A percentile compares a stretch with the other conserved stretches of the same genome.
Conservation (phyloP, 257 asterid genomes). For the Galeopsis tetrahit region DNA sequence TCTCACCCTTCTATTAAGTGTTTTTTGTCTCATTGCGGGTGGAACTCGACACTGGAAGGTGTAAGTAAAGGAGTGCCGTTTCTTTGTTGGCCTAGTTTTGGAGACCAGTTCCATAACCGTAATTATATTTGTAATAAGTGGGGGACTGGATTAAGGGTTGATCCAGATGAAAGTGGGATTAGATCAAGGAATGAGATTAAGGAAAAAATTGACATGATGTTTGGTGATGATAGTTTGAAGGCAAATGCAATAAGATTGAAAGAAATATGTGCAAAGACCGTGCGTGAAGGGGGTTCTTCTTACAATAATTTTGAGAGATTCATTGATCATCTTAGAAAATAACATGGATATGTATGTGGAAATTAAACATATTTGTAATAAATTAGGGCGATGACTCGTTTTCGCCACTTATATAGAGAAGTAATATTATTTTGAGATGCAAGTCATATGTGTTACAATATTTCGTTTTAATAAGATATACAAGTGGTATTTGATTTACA, state of each 20-base stretch:
- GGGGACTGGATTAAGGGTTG: conserved; percentile 45
- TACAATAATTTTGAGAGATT: conserved; percentile 36
- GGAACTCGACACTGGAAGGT: conserved; percentile 52
- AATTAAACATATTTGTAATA: too few species aligned
- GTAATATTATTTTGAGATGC: too few species aligned
- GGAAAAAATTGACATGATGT: too few species aligned
- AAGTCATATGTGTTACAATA: too few species aligned
- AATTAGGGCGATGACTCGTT: too few species aligned
- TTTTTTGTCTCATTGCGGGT: conserved; percentile 52
- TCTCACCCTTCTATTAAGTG: conserved; percentile 42
- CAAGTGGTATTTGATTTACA: too few species aligned
- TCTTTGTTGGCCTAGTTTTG: conserved; percentile 52
- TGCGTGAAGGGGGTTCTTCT: conserved; percentile 47
- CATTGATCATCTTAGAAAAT: conserved; percentile 28
- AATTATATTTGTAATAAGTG: conserved; percentile 45
- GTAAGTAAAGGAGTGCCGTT: conserved; percentile 42
- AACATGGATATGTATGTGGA: too few species aligned
- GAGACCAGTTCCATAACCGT: conserved; percentile 46
- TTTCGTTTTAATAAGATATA: too few species aligned
- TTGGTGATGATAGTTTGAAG: conserved; percentile 31
- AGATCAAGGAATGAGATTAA: conserved; percentile 44
- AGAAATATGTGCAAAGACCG: conserved; percentile 35
- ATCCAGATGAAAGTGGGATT: conserved; percentile 41
- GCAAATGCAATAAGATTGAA: conserved; percentile 42
- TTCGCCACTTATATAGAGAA: too few species aligned